These are phyloP conservation scores for Pseudogymnoascus verrucosus DNA, from an alignment of 2,329 filamentous ascomycete genomes.

Conservation along the genomic window DNA sequence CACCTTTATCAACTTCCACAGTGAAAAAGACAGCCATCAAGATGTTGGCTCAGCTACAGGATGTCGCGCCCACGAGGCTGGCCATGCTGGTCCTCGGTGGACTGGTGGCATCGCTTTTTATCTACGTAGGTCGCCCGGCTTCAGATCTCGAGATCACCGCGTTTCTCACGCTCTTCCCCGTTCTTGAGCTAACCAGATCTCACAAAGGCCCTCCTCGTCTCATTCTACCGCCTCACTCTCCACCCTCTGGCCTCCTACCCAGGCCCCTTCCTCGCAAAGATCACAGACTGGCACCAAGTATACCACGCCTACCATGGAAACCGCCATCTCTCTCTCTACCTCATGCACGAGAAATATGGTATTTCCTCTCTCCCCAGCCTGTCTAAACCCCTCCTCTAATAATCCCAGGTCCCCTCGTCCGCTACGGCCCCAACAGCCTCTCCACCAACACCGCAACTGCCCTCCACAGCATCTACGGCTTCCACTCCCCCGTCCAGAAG, in stretches of 20 bases:
- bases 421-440: constrained; percentile 69
- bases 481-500: constrained; percentile 56
- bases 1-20: background rate
- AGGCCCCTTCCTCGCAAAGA: constrained; percentile 53
- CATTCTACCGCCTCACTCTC: constrained; percentile 50
- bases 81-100: background rate
- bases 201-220: constrained; percentile 11
- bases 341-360: constrained; percentile 65
- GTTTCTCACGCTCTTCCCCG: background rate
- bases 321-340: constrained; percentile 64
- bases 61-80: background rate
- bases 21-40: background rate
- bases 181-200: background rate
- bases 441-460: constrained; percentile 68
- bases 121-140: background rate
- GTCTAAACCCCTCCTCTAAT: background rate
- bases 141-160: background rate
- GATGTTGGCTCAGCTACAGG: background rate
- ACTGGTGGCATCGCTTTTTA: background rate
- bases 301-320: constrained; percentile 71
- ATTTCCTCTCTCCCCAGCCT: constrained; percentile 20
- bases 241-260: constrained; percentile 59
- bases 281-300: constrained; percentile 57
- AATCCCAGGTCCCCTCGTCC: constrained; percentile 54
- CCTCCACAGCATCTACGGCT: constrained; percentile 59